Base-by-base conservation (phyloP, 495 filamentous ascomycete genomes). In the Aspergillus haitiensis region DNA sequence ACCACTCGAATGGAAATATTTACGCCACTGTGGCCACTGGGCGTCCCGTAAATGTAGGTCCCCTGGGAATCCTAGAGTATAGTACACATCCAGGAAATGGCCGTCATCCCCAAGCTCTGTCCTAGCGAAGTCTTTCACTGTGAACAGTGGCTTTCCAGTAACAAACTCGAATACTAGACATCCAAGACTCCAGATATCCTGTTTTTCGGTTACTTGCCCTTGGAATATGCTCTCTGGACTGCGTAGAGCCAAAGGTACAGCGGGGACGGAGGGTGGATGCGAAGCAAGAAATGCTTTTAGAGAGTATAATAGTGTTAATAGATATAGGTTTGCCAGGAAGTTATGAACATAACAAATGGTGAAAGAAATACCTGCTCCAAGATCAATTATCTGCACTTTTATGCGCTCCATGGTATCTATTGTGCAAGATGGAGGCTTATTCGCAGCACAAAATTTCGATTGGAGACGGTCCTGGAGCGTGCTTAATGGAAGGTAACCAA, bases 121-220 rank as follows among this genome's bases (percentile, higher is more conserved):
- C 2, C 39, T 21, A 7, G 47, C 13, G 16, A 52, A 32, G 13
- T 58, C 42, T 46, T 3, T 44, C 2, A 58, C 47, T 12, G 42
- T 35, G 52, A 75, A 73, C 33, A 70, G 62, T 6, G 59, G 64
- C 16, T 55, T 42, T 42, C 70, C 70, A 15, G 71, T 72, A 34
- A 75, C 55, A 52, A 75, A 69, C 52, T 76, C 71, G 31, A 74
- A 73, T 48, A 75, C 27, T 13, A 75, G 60, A 46, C 75, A 76
- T 40, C 72, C 75, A 53, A 78, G 68, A 52, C 70, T 75, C 76
- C 75, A 78, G 45, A 77, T 58, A 56, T 78, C 75, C 31, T 69
- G 46, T 10, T 62, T 70, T 35, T 63, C 59, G 58, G 68, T 57
- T 6, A 70, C 54, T 5, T 55, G 42, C 8, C 59, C 62, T 16